phyloP scores from a whole-genome alignment of 2,329 filamentous ascomycete genomes.

The Neofusicoccum cordaticola region DNA sequence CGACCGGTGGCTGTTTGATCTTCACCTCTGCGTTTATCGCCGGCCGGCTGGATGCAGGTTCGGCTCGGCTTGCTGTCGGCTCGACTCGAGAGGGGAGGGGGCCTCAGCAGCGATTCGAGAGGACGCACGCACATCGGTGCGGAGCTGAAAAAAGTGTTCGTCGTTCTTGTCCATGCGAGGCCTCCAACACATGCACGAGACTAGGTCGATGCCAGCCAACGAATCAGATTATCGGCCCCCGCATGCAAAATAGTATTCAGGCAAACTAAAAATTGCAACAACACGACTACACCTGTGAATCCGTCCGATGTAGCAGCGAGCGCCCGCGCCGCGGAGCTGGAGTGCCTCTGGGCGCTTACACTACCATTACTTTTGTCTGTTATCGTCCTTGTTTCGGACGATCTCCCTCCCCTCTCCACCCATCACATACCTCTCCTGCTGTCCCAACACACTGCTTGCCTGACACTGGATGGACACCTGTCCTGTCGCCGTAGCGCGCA shows the following conservation, averaged over 20 bases:
- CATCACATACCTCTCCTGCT: not conserved
- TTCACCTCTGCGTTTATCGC: not conserved
- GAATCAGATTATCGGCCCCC: not conserved
- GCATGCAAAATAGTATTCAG: not conserved
- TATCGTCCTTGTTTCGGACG: not conserved
- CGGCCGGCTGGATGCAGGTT: not conserved
- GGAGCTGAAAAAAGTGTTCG: not conserved
- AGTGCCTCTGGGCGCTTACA: too few relatives aligned
- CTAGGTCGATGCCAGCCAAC: not conserved
- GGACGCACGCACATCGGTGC: not conserved
- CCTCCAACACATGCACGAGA: not conserved
- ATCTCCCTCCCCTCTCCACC: not conserved
- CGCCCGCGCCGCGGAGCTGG: not conserved
- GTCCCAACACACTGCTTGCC: not conserved
- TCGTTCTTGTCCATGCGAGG: conserved; percentile 8
- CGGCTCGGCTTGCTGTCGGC: not conserved
- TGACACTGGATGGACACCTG: not conserved
- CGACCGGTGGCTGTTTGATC: not conserved
- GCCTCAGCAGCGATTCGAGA: not conserved
- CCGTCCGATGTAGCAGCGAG: not conserved
- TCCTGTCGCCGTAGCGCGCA: not conserved
- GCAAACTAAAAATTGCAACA: not conserved
- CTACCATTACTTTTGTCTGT: not conserved
- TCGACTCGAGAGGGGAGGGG: not conserved
- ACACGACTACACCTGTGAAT: not conserved